Evolutionary conservation across 805 yeast species (phyloP).

Genomic region (Metschnikowia similis): DNA sequence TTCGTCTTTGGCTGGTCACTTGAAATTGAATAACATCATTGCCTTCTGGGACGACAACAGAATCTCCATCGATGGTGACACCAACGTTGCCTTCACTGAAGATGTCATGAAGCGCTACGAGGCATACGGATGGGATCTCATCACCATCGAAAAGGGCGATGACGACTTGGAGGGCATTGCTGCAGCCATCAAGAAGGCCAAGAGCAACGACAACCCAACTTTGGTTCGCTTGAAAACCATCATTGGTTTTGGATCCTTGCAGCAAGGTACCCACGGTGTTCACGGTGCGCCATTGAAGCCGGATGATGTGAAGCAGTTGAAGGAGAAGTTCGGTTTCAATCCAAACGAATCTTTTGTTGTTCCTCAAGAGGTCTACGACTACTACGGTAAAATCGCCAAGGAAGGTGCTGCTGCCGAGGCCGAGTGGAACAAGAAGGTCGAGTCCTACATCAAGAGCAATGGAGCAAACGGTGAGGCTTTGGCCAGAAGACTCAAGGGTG

Average conservation of each 20-base stretch:
- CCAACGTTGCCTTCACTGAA: constrained; percentile 87
- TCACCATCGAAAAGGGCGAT: constrained; percentile 77
- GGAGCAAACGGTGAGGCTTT: constrained; percentile 79
- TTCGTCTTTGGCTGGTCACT: constrained; percentile 91
- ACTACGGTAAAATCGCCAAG: constrained; percentile 52
- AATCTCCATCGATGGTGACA: constrained; percentile 94
- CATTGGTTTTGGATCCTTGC: constrained; percentile 89
- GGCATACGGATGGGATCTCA: constrained; percentile 91
- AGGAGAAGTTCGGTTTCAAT: constrained; percentile 80
- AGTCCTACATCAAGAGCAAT: constrained; percentile 59
- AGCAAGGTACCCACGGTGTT: constrained; percentile 83
- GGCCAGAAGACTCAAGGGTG: constrained; percentile 68
- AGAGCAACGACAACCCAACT: constrained; percentile 82
- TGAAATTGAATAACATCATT: constrained; percentile 87
- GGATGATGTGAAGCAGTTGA: constrained; percentile 86
- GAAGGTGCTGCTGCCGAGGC: constrained; percentile 65
- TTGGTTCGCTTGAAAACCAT: constrained; percentile 84
- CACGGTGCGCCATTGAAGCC: constrained; percentile 96
- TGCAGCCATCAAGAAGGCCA: constrained; percentile 76
- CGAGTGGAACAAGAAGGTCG: constrained; percentile 69
- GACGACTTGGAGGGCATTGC: constrained; percentile 66
- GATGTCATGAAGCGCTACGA: constrained; percentile 79
- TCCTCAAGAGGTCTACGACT: constrained; percentile 77
- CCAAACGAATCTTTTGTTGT: constrained; percentile 76
- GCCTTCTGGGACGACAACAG: constrained; percentile 96